phyloP scores from a whole-genome alignment of 345 rosid species.

The Salix brachista region DNA sequence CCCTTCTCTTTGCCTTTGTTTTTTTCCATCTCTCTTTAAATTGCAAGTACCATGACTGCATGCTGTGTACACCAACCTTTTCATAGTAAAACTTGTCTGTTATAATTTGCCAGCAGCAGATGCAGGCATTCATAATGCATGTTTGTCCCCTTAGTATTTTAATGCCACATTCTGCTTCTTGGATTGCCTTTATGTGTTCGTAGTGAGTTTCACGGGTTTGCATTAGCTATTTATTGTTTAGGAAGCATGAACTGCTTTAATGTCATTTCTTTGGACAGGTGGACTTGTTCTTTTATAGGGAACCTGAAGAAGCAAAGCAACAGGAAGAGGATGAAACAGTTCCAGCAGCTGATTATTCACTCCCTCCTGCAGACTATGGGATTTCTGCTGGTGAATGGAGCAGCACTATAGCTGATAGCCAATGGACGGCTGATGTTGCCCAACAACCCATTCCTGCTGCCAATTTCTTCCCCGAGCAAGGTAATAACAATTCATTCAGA shows the following conservation, averaged over 20 bases:
- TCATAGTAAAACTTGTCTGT: not conserved
- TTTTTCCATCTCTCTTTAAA: not conserved
- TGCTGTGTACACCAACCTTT: not conserved
- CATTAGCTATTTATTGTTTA: too few relatives aligned
- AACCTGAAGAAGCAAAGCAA: constrained; percentile 25
- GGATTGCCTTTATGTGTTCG: not conserved
- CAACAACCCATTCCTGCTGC: constrained; percentile 51
- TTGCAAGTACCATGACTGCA: not conserved
- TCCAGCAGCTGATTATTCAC: constrained; percentile 29
- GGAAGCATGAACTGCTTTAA: not conserved
- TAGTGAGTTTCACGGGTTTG: not conserved
- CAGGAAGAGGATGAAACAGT: constrained; percentile 31
- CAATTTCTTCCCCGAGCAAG: constrained; percentile 38
- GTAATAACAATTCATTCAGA: not conserved
- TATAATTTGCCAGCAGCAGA: not conserved
- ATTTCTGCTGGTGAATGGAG: constrained; percentile 48
- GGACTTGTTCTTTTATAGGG: constrained; percentile 25
- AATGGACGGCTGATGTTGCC: constrained; percentile 54
- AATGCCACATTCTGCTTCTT: not conserved
- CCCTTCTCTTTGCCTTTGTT: not conserved
- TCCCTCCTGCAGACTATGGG: constrained; percentile 34
- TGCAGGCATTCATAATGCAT: not conserved
- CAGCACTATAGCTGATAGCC: constrained; percentile 41
- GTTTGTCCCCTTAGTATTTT: not conserved
- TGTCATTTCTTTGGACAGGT: constrained; percentile 11